Evolutionary conservation across 371 early-diverging fungal genomes (phyloP), one percentile per base, ranked within the genome.

Genomic region (Choanephora cucurbitarum): DNA sequence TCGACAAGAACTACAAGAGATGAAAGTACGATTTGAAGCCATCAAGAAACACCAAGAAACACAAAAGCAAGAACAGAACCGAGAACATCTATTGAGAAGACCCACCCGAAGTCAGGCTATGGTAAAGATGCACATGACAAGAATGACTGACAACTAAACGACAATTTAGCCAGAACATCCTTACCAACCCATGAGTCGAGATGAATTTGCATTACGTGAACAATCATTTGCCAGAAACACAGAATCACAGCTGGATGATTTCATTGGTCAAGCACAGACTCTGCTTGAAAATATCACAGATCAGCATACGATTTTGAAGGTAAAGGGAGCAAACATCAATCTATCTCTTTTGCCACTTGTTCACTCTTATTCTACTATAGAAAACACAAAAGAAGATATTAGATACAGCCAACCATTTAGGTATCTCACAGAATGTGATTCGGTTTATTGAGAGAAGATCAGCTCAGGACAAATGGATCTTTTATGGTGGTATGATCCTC

Each of bases 391-490:
- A 84, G 55, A 82, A 87, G 55, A 66, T 92, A 44, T 70, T 89
- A 57, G 90, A 92, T 68, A 78, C 90, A 42, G 92, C 92, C 21
- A 91, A 89, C 66, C 77, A 86, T 5, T 72, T 94, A 9, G 94
- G 94, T 7, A 67, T 94, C 45, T 91, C 91, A n/a, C 83, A 87
- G 28, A 85, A 85, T 57, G 86, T 90, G 1, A 93, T 94, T 41
- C 80, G 89, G 31, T 88, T 82, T 61, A 93, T 94, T 62, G 93
- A 94, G 65, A 84, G 91, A 53, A 78, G 93, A 46, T 81, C 88
- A 51, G 62, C 77, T 21, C 86, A 89, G 50, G 94, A 94, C 72
- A 86, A 84, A 62, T 92, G 87, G 86, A 85, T 94, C 51, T 87
- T 94, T 61, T 80, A 82, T 63, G 88, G 77, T 3, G 91, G 90